Base-by-base conservation (phyloP, 2,329 filamentous ascomycete species). In the Penicillium sp. region DNA sequence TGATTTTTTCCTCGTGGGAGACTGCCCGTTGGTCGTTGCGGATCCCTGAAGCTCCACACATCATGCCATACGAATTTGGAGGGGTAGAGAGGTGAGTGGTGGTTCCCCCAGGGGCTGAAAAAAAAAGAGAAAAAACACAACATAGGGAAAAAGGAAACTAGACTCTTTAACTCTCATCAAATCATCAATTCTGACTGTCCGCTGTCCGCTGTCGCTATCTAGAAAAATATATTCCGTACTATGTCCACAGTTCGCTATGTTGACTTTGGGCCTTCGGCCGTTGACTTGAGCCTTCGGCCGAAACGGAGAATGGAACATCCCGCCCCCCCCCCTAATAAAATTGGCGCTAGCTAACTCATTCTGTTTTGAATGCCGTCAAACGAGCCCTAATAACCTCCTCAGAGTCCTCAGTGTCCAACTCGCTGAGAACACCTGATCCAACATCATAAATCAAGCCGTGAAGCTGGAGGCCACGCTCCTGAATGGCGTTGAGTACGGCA, bases 371-470 rank as follows among this genome's bases (percentile, higher is more conserved):
- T 16, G 74, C 71, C 10, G 68, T 66, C 57, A 74, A 56, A 14
- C 76, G 69, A 10, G 64, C 66, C 67, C 70, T 74, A 52, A 73
- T 67, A 27, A 66, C 64, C 11, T 73, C 72, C 54, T 75, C 67
- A 14, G 71, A 65, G 57, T 78, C 76, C 36, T 74, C 63, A 7
- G 70, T 74, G 18, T 81, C 78, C 55, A 86, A 61, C 56, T 83
- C 75, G 51, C 79, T 76, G 62, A 86, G 71, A 43, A 79, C 68
- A n/a, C 82, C 83, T 23, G 70, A 79, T 4, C 69, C 80, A 55
- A 86, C 78, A 64, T 94, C 86, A 70, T 90, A 93, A 13, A 95
- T 78, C 49, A 86, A 79, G n/a, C 89, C 90, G 70, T 94, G 89
- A 6, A 95, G 81, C 72, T 87, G 77, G 39, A 96, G 73, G 1